Evolutionary conservation across 2,329 filamentous ascomycete species (phyloP).

Genomic region (Penicillium brevicompactum): DNA sequence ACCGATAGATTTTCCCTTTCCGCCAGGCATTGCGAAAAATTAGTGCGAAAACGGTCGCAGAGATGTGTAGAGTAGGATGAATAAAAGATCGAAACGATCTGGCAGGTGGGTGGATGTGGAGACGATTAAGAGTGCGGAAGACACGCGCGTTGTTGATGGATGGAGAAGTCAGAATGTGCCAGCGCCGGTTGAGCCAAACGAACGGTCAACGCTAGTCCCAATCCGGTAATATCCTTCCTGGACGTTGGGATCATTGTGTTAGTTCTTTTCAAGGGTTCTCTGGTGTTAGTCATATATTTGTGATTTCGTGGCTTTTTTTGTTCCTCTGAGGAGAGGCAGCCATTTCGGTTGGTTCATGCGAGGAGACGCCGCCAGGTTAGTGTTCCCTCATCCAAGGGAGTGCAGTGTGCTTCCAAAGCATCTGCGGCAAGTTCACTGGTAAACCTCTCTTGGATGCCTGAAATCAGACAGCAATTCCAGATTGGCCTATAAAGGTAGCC

Average conservation of each 20-base stretch:
- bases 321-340: not conserved
- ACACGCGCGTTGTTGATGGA: constrained; percentile 47
- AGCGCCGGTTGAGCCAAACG: constrained; percentile 43
- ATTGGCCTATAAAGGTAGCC: not conserved
- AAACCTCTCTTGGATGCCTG: not conserved
- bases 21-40: constrained; percentile 67
- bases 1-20: constrained; percentile 90
- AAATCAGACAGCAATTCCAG: not conserved
- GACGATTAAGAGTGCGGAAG: constrained; percentile 29
- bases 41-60: constrained; percentile 26
- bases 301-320: not conserved
- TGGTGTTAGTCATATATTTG: not conserved
- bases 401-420: not conserved
- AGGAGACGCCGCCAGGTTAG: not conserved
- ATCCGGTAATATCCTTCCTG: constrained; percentile 26
- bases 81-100: constrained; percentile 21
- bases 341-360: not conserved
- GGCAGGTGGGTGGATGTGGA: constrained; percentile 30
- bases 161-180: constrained; percentile 41
- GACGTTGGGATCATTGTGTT: not conserved
- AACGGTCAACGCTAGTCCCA: constrained; percentile 40
- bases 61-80: constrained; percentile 30
- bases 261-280: not conserved
- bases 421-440: not conserved
- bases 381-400: not conserved